These are phyloP conservation scores for Tilletia setariae DNA, from an alignment of 1,284 basidiomycete genomes.

Conservation along the genomic window DNA sequence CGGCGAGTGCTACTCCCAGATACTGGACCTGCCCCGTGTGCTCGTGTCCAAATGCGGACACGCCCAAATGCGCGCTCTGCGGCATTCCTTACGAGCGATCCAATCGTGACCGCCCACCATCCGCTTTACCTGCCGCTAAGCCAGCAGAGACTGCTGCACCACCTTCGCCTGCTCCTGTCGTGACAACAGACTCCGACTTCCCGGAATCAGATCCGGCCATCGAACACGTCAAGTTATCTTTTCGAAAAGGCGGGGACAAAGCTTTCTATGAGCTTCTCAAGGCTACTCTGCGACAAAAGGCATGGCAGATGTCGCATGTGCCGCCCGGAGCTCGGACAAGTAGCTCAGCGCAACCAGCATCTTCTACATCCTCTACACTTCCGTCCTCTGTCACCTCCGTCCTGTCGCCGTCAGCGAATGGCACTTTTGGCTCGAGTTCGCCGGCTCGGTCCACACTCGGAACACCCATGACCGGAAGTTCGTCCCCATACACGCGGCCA, in stretches of 20 bases:
- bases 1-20: slow-evolving; percentile 26
- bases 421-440: background rate
- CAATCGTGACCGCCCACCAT: background rate
- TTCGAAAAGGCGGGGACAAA: slow-evolving; percentile 85
- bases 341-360: no score
- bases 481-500: background rate
- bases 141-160: no score
- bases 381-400: background rate
- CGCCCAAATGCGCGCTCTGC: slow-evolving; percentile 27
- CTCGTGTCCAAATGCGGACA: slow-evolving; percentile 33
- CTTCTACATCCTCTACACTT: no score
- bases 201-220: background rate
- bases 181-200: background rate
- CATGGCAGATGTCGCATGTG: slow-evolving; percentile 62
- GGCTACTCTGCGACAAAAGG: slow-evolving; percentile 70
- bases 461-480: background rate
- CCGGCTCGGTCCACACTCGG: background rate
- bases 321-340: background rate
- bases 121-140: background rate
- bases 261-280: slow-evolving; percentile 77
- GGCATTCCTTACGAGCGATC: slow-evolving; percentile 28
- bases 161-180: no score
- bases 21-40: slow-evolving; percentile 47
- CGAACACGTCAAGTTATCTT: slow-evolving; percentile 63
- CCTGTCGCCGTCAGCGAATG: background rate